Base-by-base conservation (phyloP, 1,139 yeast species). In the Sugiyamaella neomexicana region DNA sequence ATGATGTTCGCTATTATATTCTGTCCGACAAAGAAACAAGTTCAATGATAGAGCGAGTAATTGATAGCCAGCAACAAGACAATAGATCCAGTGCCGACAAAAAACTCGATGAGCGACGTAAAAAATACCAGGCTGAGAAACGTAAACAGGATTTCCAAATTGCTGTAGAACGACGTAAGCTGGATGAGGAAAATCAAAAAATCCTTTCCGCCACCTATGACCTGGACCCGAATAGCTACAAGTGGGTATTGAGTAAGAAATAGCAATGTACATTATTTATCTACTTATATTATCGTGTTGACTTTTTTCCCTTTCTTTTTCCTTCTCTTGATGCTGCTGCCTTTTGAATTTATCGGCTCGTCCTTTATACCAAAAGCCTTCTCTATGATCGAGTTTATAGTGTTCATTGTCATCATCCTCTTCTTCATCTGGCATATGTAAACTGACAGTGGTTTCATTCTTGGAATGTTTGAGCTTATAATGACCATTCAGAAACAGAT, bases 401-500 rank as follows among this genome's bases (percentile, higher is more conserved):
- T 51, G 56, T 6, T 59, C 62, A 4, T 61, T 62, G 16, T 62
- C 67, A 2, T 61, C 65, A n/a, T 59, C 61, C 13, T 61, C 65
- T 12, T 56, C 61, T 17, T 61, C 66, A 1, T 55, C 61, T 5
- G 62, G 62, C 51, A 57, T 56, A 2, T 66, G 66, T 20, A 67
- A 56, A 32, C 52, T 55, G 20, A 68, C 57, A 23, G 50, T 54
- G n/a, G 56, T 31, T 40, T 62, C 63, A 20, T 52, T 45, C 34
- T 38, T 48, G 16, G 13, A 47, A 9, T 50, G 49, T 7, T 53
- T 58, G 44, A 67, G 56, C 41, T 56, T 54, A 58, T 69, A 68
- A 34, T 60, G 56, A 31, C 70, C 71, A 78, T 88, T 88, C 10
- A 75, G 70, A 17, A 78, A 77, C 56, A 88, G 76, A 62, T 87